These are phyloP conservation scores for Blastocystis sp. DNA, from an alignment of 352 stramenopile genomes.

Conservation along the genomic window DNA sequence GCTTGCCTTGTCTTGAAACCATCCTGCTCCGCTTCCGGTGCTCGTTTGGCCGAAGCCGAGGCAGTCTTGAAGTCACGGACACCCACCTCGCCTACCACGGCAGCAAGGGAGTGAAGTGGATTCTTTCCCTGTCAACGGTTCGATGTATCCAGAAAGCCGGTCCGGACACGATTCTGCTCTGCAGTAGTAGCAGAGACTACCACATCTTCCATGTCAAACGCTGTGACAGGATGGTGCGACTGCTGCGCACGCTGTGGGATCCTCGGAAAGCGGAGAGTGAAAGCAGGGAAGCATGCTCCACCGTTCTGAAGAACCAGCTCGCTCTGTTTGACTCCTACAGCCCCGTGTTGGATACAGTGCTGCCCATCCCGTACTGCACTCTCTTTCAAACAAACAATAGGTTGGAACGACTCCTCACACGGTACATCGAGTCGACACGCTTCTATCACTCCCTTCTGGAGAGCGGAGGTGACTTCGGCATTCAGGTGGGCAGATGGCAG, in stretches of 20 bases:
- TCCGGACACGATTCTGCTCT: neutral
- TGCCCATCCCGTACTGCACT: neutral
- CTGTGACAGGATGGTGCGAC: neutral
- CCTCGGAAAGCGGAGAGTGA: neutral
- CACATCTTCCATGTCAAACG: neutral
- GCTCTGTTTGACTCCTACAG: neutral
- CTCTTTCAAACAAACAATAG: neutral
- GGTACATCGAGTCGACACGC: conserved; percentile 8
- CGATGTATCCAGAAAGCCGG: neutral
- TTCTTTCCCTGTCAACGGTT: neutral
- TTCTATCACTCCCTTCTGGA: conserved; percentile 42
- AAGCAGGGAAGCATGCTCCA: neutral
- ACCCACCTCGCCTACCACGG: conserved; percentile 14
- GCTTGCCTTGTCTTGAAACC: neutral
- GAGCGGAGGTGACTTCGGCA: conserved; percentile 20
- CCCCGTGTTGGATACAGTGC: neutral
- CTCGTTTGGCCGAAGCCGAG: neutral
- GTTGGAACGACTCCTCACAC: neutral
- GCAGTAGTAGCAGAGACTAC: neutral
- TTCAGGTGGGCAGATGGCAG: conserved; percentile 21
- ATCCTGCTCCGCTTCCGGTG: conserved; percentile 42
- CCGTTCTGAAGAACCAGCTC: neutral
- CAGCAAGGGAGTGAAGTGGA: neutral
- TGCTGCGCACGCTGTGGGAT: neutral
- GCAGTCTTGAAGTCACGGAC: conserved; percentile 21